Evolutionary conservation across 2,329 filamentous ascomycete species (phyloP), one percentile per base, ranked within the genome.

Genomic region (Pyrenophora seminiperda): DNA sequence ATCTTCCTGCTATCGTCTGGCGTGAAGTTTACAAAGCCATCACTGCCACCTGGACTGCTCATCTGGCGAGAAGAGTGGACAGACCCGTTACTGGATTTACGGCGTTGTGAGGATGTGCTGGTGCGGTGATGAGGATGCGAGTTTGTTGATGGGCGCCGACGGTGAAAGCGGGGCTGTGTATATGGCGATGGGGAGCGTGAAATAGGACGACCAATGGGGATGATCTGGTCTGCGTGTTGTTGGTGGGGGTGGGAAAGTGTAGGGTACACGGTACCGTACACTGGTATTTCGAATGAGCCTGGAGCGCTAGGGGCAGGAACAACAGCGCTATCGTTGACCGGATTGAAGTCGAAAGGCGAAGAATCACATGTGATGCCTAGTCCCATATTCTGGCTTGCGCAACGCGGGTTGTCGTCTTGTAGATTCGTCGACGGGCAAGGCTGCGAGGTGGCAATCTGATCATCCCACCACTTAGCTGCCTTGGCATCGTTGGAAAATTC

Each of bases 1-100:
- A 99, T 86, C 67, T 88, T 84, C 11, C 82, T 78, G 63, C 86
- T 87, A 72, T 99, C 92, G 41, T 81, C 79, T 0, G 91, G 87
- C 1, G 92, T 97, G 74, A 89, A 96, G 73, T 97, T 97, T 57
- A 96, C 90, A 67, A 97, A 97, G 9, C 80, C 82, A 11, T 79
- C 77, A n/a, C 50, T 50, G 33, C 82, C 81, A 7, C 14, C 18
- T 4, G 47, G 43, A 39, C 5, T 27, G 40, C 40, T 44, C n/a
- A 71, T 72, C 27, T 83, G 82, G 7, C 83, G 76, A 2, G 58
- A 58, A 44, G 2, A 71, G 63, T 5, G 70, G 60, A 27, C 48
- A 9, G 43, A 52, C 7, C 44, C 41, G 33, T 58, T 57, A 7
- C 57, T 63, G 5, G 62, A 63, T 53, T 65, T 56, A 31, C 63